Base-by-base conservation (phyloP, 2,329 filamentous ascomycete species). In the Arthrocladium fulminans region DNA sequence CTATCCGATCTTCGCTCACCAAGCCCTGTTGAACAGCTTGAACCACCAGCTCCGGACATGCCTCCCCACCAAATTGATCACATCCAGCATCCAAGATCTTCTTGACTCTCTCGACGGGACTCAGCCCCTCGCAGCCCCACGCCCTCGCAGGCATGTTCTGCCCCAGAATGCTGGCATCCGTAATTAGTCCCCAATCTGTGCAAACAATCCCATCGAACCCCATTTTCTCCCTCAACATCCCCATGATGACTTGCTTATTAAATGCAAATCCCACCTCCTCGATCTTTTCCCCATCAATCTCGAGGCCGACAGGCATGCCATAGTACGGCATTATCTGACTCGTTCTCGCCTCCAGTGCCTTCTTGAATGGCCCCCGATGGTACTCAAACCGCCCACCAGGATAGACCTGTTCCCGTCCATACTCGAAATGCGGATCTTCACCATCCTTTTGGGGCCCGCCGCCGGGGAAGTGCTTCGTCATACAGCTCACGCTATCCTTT, bases 391-490 rank as follows among this genome's bases (percentile, higher is more conserved):
- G 75, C 32, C 69, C 57, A 1, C 73, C 74, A 0, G 73, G 74
- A 42, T 76, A 77, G 0, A 68, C 69, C 50, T 67, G 63, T 47
- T 76, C 73, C 57, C 74, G 73, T 25, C 74, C 74, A 48, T 75
- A 75, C 0, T 60, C 59, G 51, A 76, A 77, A 47, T 77, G 74
- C 13, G 71, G 68, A 54, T 77, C 74, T 40, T 76, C 71, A 17
- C 74, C 74, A 40, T 72, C 61, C 49, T 73, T 61, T 55, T 71
- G 65, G 0, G 73, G 67, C 0, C 74, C 74, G 6, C 67, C 72
- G 3, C 74, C 74, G 0, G 74, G 73, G 54, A 77, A 77, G 52
- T 77, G 73, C 59, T 77, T 77, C 0, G 73, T 74, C 1, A 75
- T 67, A 0, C 73, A 72, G n/a, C 38, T 37, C 2, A 54, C 52